A percentile compares a stretch with the other conserved stretches of the same genome.
These are phyloP conservation scores for Myxozyma lipomycoides DNA, from an alignment of 805 yeast species.

Conservation along the genomic window DNA sequence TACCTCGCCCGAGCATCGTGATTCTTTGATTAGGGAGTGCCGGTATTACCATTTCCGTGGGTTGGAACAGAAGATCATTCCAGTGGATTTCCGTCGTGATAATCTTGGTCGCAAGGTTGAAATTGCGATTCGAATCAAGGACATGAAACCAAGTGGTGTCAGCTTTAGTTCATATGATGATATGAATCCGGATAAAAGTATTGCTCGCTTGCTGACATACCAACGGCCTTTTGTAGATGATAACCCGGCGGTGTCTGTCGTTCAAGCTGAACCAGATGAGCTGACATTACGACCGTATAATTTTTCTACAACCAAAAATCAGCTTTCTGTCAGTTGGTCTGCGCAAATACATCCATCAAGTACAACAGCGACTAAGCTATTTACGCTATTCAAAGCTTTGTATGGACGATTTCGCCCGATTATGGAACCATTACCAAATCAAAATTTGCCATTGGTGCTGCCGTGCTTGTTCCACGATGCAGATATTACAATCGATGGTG, in stretches of 20 bases:
- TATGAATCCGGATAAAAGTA: not conserved
- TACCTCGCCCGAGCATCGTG: constrained; percentile 52
- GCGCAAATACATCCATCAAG: constrained; percentile 5
- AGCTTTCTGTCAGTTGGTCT: constrained; percentile 7
- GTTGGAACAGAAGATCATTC: constrained; percentile 66
- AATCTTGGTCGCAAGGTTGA: constrained; percentile 53
- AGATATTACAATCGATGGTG: not conserved
- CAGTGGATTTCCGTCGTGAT: constrained; percentile 48
- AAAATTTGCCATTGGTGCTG: not conserved
- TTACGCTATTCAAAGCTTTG: constrained; percentile 3
- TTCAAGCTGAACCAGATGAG: constrained; percentile 13
- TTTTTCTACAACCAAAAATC: not conserved
- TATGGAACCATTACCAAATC: not conserved
- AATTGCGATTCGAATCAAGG: constrained; percentile 50
- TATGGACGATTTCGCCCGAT: not conserved
- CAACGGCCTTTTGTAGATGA: constrained; percentile 26
- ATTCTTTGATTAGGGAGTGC: constrained; percentile 61
- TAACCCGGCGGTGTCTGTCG: constrained; percentile 9
- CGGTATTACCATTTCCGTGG: constrained; percentile 70
- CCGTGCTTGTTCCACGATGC: not conserved
- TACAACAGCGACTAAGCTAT: constrained; percentile 7
- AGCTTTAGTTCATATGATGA: not conserved
- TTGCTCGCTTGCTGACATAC: constrained; percentile 9
- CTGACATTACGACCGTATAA: constrained; percentile 13
- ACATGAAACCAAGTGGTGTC: constrained; percentile 38